Evolutionary conservation across 352 stramenopile species (phyloP).

Genomic region (Aphanomyces euteiches): DNA sequence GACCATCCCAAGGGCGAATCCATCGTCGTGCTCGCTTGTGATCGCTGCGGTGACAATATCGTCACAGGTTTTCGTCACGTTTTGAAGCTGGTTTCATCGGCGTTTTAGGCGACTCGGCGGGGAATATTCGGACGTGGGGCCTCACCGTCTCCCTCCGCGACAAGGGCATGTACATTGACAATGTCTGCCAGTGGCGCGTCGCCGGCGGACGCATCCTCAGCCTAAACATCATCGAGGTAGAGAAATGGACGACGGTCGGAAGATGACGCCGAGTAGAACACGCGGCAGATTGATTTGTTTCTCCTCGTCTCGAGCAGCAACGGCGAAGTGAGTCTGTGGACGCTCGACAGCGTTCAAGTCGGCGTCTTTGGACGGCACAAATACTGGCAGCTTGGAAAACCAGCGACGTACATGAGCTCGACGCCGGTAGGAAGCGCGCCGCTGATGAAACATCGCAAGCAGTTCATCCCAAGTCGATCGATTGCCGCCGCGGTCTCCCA

Average conservation of each 20-base stretch:
- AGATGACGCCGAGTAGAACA: slow-evolving; percentile 33
- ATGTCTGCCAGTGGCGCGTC: slow-evolving; percentile 53
- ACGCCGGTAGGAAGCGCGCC: slow-evolving; percentile 2
- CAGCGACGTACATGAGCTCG: slow-evolving; percentile 42
- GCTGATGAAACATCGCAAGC: slow-evolving; percentile 18
- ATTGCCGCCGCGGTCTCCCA: slow-evolving; percentile 45
- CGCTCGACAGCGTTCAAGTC: slow-evolving; percentile 59
- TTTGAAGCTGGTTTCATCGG: slow-evolving; percentile 43
- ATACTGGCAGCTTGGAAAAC: slow-evolving; percentile 55
- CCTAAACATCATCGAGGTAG: slow-evolving; percentile 54
- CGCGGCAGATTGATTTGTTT: slow-evolving; percentile 53
- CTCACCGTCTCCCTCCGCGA: slow-evolving; percentile 50
- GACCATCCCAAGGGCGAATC: slow-evolving; percentile 39
- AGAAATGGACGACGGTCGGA: not conserved
- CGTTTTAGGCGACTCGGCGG: slow-evolving; percentile 52
- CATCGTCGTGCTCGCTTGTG: slow-evolving; percentile 50
- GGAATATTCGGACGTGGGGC: slow-evolving; percentile 51
- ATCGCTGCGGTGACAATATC: slow-evolving; percentile 37
- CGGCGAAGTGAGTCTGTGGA: slow-evolving; percentile 71
- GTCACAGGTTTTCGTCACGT: not conserved
- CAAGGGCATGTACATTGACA: slow-evolving; percentile 53
- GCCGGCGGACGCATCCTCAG: slow-evolving; percentile 43
- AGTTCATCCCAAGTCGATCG: slow-evolving; percentile 58
- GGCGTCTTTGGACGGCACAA: slow-evolving; percentile 63
- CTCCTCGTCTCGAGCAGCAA: slow-evolving; percentile 57